Conservation (phyloP, 352 stramenopile species). For the Poterioochromonas sp. region DNA sequence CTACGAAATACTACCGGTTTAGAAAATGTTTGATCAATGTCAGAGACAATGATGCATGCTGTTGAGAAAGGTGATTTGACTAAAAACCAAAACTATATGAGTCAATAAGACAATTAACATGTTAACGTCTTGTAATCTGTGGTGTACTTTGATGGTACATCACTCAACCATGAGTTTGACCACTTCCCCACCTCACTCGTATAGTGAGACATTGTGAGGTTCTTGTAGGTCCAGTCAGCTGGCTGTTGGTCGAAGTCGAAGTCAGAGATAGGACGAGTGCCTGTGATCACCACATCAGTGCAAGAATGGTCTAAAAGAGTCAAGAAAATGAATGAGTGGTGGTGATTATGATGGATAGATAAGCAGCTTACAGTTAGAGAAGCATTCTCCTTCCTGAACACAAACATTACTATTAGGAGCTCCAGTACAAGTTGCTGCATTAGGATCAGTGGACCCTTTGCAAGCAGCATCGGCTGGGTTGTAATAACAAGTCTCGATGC, state of each 20-base stretch:
- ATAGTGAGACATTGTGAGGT: background rate
- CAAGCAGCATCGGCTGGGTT: slow-evolving; percentile 32
- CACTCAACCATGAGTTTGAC: background rate
- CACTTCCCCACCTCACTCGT: background rate
- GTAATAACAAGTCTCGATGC: slow-evolving; percentile 28
- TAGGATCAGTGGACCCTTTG: slow-evolving; percentile 22
- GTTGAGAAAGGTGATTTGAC: too few relatives aligned
- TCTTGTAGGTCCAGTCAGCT: slow-evolving; percentile 23
- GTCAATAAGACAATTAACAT: too few relatives aligned
- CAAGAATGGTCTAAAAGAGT: slow-evolving; percentile 31
- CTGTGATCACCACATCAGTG: slow-evolving; percentile 34
- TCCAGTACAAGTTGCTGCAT: slow-evolving; percentile 21
- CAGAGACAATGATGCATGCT: too few relatives aligned
- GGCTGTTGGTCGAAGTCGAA: slow-evolving; percentile 28
- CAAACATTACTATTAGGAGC: slow-evolving; percentile 34
- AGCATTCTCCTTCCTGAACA: slow-evolving; percentile 32
- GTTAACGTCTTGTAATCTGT: background rate
- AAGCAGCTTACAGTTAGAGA: slow-evolving; percentile 33
- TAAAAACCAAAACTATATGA: too few relatives aligned
- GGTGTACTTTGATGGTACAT: slow-evolving; percentile 1
- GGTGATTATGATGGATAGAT: background rate
- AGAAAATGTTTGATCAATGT: too few relatives aligned
- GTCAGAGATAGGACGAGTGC: slow-evolving; percentile 2
- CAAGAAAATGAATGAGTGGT: background rate
- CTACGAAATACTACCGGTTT: too few relatives aligned